These are phyloP conservation scores for Mycena olivaceomarginata DNA, from an alignment of 768 basidiomycete genomes.

Conservation along the genomic window DNA sequence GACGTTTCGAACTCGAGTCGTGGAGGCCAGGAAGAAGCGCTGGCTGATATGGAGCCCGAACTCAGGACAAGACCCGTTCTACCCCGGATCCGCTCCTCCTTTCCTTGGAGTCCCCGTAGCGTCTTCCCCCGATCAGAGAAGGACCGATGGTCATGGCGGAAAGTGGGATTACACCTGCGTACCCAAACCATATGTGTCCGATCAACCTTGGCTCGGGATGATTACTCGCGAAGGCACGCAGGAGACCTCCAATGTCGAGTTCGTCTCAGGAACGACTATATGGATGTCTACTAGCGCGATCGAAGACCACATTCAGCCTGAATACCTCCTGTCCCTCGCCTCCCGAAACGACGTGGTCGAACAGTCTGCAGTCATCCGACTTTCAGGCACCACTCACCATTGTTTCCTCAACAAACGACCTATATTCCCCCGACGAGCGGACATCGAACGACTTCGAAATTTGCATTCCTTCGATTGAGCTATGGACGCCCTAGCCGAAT, in stretches of 20 bases:
- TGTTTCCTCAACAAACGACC: too few relatives aligned
- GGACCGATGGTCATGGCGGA: background rate
- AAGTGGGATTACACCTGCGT: background rate
- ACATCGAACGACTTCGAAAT: too few relatives aligned
- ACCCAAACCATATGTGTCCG: background rate
- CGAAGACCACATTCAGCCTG: background rate
- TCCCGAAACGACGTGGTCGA: too few relatives aligned
- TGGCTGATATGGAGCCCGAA: background rate
- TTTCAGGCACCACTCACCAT: too few relatives aligned
- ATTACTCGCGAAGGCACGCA: background rate
- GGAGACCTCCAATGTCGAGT: background rate
- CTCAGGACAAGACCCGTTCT: background rate
- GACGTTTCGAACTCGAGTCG: background rate
- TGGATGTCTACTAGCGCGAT: background rate
- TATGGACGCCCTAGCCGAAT: background rate
- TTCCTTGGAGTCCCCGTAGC: too few relatives aligned
- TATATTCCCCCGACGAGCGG: fast-evolving
- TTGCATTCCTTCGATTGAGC: background rate
- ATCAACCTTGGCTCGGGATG: background rate
- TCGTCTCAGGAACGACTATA: background rate
- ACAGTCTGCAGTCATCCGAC: too few relatives aligned
- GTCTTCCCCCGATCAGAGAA: background rate
- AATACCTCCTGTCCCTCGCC: too few relatives aligned
- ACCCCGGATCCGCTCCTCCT: background rate
- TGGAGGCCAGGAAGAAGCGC: background rate